Evolutionary conservation across 176 grass and related monocot species (phyloP), one percentile per base, ranked within the genome.

Genomic region (Panicum miliaceum): DNA sequence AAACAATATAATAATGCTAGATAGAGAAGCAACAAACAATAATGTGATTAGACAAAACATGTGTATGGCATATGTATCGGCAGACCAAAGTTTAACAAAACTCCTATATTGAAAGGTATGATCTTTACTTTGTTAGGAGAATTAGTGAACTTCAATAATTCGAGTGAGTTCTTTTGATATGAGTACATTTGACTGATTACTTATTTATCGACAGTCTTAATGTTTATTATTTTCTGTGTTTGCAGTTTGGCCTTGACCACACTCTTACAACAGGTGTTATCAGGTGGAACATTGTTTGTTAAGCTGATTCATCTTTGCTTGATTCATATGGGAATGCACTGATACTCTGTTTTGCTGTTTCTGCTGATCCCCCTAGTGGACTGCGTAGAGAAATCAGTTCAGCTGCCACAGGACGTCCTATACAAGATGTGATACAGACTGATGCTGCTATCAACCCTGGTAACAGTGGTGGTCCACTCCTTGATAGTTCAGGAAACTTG

Each of bases 161-260:
- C 5, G 6, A 47, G 18, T 0, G 0, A 23, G 2, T 64, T 51
- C n/a, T 81, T 64, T 76, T 27, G 12, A 42, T 78, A 35, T 59
- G 8, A 51, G 23, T 65, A 22, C 69, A 1, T 15, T 57, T 78
- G 36, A 58, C 52, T 69, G 32, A n/a, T 53, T 35, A 48, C 34
- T 68, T 60, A 38, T 80, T 13, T 70, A 20, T 14, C 48, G 6
- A 8, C 47, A 78, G 67, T 60, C 27, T 79, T 81, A 46, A 74
- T 29, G 36, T 59, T 76, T 66, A 18, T 67, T 12, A 29, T 82
- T 15, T 73, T 61, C 27, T 84, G 19, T 75, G 43, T 80, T 86
- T 92, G 86, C 96, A 99, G 96, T 99, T 99, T 92, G 96, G 96
- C 64, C 93, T 99, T 90, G 96, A 99, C 75, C 96, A 99, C 90